These are phyloP conservation scores for Syncephalis fuscata DNA, from an alignment of 371 early-diverging fungal species.

Conservation along the genomic window DNA sequence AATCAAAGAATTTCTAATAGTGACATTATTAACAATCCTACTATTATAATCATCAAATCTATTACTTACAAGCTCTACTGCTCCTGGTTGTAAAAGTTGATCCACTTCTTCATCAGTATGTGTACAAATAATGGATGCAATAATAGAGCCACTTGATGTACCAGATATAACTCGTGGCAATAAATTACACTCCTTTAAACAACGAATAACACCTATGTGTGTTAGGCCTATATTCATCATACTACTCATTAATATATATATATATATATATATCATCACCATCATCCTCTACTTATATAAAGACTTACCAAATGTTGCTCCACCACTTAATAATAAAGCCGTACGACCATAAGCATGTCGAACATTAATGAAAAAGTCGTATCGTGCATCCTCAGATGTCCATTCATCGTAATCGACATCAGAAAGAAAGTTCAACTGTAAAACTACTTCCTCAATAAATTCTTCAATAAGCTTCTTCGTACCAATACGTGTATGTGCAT, in stretches of 20 bases:
- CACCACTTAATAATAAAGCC: slow-evolving; percentile 76
- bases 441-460: slow-evolving; percentile 65
- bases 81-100: not conserved
- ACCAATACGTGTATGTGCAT: slow-evolving; percentile 50
- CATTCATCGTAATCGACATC: slow-evolving; percentile 18
- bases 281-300: too few species aligned
- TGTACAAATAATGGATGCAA: slow-evolving; percentile 74
- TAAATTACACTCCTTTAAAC: slow-evolving; percentile 44
- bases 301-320: slow-evolving; percentile 62
- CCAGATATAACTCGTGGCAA: slow-evolving; percentile 83
- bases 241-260: not conserved
- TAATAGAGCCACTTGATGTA: slow-evolving; percentile 75
- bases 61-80: too few species aligned
- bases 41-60: not conserved
- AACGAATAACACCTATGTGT: slow-evolving; percentile 70
- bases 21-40: not conserved
- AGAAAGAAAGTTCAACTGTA: slow-evolving; percentile 53
- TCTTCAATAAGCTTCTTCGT: slow-evolving; percentile 66
- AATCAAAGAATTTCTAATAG: slow-evolving; percentile 27
- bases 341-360: slow-evolving; percentile 78
- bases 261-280: too few species aligned
- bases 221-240: slow-evolving; percentile 23
- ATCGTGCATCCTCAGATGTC: slow-evolving; percentile 21
- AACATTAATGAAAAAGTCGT: slow-evolving; percentile 67
- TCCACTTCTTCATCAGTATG: slow-evolving; percentile 59